Percentiles rank a stretch among this genome's conserved stretches.
phyloP scores from a whole-genome alignment of 2,329 filamentous ascomycete species.

The Akanthomyces lecanii region DNA sequence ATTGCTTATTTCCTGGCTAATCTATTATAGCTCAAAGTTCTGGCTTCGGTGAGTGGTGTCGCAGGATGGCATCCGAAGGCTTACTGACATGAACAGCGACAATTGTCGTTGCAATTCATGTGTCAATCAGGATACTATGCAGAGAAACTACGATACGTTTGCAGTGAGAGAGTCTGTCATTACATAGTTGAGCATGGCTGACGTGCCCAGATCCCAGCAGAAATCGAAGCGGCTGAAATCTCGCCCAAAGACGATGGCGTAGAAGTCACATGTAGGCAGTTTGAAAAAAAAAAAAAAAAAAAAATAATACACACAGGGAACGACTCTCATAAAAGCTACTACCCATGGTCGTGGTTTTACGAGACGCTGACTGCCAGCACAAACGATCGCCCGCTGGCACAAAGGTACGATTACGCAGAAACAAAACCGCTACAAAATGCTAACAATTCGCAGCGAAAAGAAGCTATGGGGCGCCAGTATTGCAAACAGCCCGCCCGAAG shows the following conservation, averaged over 20 bases:
- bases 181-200: background rate
- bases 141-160: slow-evolving; percentile 41
- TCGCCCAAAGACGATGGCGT: slow-evolving; percentile 27
- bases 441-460: slow-evolving; percentile 1
- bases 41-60: slow-evolving; percentile 7
- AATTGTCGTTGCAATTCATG: slow-evolving; percentile 41
- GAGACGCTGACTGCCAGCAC: slow-evolving; percentile 29
- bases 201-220: slow-evolving; percentile 29
- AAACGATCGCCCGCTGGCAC: slow-evolving; percentile 21
- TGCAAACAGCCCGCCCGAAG: slow-evolving; percentile 48
- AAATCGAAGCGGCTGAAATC: slow-evolving; percentile 29
- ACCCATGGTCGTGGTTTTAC: slow-evolving; percentile 52
- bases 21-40: slow-evolving; percentile 10
- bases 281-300: too few relatives aligned
- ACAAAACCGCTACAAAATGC: background rate
- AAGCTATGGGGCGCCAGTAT: slow-evolving; percentile 32
- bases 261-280: slow-evolving; percentile 31
- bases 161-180: slow-evolving; percentile 25
- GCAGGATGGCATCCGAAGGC: background rate
- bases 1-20: background rate
- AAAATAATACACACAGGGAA: slow-evolving; percentile 53
- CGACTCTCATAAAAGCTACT: slow-evolving; percentile 65
- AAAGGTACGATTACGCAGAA: background rate
- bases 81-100: slow-evolving; percentile 29
- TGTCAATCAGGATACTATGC: slow-evolving; percentile 39